Evolutionary conservation across 768 basidiomycete species (phyloP), one percentile per base, ranked within the genome.

Genomic region (Kwoniella sp.): DNA sequence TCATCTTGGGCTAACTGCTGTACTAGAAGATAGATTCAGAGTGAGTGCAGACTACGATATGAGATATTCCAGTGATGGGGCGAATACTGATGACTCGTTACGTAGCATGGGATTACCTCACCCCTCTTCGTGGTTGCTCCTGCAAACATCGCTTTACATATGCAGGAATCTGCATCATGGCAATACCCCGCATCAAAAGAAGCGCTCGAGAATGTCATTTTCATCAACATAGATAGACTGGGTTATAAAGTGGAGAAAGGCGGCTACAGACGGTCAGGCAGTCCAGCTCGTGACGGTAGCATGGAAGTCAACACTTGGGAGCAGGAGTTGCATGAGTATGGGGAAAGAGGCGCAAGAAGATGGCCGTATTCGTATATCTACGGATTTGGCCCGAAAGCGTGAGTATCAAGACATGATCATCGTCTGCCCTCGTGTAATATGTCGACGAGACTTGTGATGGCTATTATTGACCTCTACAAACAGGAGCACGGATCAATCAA

Each of bases 1-100:
- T 78, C 94, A 96, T 74, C 84, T 89, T 44, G 94, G 95, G 8
- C 77, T 94, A 33, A 84, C 87, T 0, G 86, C 87, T 62, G 81
- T 98, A 8, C 82, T 98, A 19, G 82, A 85, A 0, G 85, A 88
- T 81, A 84, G 95, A 58, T 84, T 83, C 56, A 81, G 83, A 80
- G 94, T 92, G 64, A 46, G 82, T 79, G 6, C n/a, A 13, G 73
- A 65, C 21, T 24, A 29, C 46, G 58, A n/a, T n/a, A n/a, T n/a
- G n/a, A n/a, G n/a, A n/a, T n/a, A n/a, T n/a, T n/a, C n/a, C n/a
- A n/a, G n/a, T n/a, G n/a, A n/a, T n/a, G n/a, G n/a, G n/a, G n/a
- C n/a, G n/a, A n/a, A n/a, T n/a, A n/a, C n/a, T n/a, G n/a, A n/a
- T n/a, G n/a, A n/a, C n/a, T n/a, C n/a, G n/a, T n/a, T n/a, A n/a